phyloP scores from a whole-genome alignment of 1,284 basidiomycete genomes.

The Ustilago trichophora region DNA sequence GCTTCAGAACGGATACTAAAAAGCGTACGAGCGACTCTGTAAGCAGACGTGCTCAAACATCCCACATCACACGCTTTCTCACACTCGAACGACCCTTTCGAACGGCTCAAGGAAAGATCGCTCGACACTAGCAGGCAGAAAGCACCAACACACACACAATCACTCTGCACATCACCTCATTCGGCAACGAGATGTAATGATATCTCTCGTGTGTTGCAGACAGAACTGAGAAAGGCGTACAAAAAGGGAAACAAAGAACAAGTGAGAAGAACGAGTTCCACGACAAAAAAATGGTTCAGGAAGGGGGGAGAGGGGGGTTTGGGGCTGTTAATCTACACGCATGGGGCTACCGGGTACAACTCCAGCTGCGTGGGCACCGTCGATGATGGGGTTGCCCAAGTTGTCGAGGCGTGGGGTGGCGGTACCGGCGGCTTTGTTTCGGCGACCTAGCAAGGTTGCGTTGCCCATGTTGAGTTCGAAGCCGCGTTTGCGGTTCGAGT shows the following conservation, averaged over 20 bases:
- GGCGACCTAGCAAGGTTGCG: slow-evolving; percentile 58
- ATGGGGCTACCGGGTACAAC: slow-evolving; percentile 56
- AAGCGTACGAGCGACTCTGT: too few species aligned
- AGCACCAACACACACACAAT: too few species aligned
- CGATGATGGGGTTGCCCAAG: slow-evolving; percentile 37
- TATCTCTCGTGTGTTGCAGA: slow-evolving; percentile 14
- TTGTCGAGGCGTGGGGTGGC: slow-evolving; percentile 27
- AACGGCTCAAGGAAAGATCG: too few species aligned
- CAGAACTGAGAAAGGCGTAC: background rate
- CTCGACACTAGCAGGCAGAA: too few species aligned
- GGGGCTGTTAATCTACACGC: slow-evolving; percentile 37
- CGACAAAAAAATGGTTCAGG: background rate
- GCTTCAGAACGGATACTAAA: too few species aligned
- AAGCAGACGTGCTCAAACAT: too few species aligned
- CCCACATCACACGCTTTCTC: too few species aligned
- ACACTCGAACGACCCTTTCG: too few species aligned
- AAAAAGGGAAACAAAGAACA: background rate
- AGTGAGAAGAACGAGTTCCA: background rate
- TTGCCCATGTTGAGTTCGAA: slow-evolving; percentile 64
- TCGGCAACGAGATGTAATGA: background rate
- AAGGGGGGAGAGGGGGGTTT: background rate
- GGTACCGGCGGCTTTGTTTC: slow-evolving; percentile 44
- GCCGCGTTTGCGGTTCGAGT: slow-evolving; percentile 44
- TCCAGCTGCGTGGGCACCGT: slow-evolving; percentile 39
- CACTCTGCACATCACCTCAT: background rate